Conservation (phyloP, 139 green algal genomes). For the Diplosphaera chodatii region DNA sequence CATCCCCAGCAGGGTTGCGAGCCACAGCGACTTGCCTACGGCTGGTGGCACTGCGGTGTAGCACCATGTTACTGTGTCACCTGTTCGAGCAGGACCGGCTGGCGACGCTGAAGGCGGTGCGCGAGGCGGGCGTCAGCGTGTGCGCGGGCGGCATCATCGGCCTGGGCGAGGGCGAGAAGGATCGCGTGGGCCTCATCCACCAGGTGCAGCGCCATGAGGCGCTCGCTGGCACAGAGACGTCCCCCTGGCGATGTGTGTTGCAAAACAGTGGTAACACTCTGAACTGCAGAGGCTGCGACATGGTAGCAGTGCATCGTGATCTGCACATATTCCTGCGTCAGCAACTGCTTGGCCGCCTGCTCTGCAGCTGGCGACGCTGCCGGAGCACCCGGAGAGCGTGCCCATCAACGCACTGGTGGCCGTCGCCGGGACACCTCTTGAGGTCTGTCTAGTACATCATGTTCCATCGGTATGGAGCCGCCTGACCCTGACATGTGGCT, state of each 20-base stretch:
- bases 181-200: conserved; percentile 80
- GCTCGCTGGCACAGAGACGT: no score
- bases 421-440: conserved; percentile 85
- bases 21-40: no score
- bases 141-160: conserved; percentile 95
- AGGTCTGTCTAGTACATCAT: conserved; percentile 33
- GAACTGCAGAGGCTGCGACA: neutral
- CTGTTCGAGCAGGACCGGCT: conserved; percentile 75
- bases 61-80: no score
- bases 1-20: no score
- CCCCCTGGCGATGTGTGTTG: no score
- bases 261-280: no score
- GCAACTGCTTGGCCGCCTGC: no score
- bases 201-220: conserved; percentile 14
- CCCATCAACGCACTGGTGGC: conserved; percentile 96
- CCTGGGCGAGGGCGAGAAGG: conserved; percentile 75
- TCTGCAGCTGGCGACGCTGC: conserved; percentile 85
- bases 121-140: conserved; percentile 90
- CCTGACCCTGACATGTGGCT: no score
- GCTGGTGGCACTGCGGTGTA: no score
- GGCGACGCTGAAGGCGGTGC: conserved; percentile 76
- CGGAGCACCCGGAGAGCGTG: conserved; percentile 92
- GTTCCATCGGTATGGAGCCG: no score
- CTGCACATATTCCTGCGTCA: no score
- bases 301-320: neutral